Evolutionary conservation across 805 yeast species (phyloP).

Genomic region (Wickerhamomyces bovis): DNA sequence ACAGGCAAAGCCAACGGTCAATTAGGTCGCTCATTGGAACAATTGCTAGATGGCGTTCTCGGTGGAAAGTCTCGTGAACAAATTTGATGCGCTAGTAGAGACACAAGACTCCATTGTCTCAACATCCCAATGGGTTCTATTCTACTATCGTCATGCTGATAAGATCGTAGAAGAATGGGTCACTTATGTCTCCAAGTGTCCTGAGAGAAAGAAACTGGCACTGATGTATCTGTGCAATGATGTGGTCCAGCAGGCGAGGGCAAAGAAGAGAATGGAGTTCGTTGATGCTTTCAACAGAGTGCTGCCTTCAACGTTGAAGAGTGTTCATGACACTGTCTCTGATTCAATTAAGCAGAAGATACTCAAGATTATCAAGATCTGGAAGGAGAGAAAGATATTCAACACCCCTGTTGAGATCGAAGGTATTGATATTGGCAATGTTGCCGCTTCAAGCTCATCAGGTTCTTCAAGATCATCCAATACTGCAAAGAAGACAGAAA

Average conservation of each 20-base stretch:
- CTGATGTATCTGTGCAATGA: conserved; percentile 73
- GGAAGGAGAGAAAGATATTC: conserved; percentile 51
- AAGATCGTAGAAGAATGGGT: conserved; percentile 52
- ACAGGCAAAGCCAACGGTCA: not conserved
- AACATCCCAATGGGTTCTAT: conserved; percentile 69
- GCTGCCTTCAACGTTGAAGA: conserved; percentile 36
- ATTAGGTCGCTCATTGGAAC: not conserved
- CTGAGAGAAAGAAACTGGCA: conserved; percentile 42
- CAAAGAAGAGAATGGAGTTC: conserved; percentile 53
- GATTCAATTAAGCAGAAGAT: conserved; percentile 29
- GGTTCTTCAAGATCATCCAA: not conserved
- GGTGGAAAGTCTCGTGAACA: conserved; percentile 40
- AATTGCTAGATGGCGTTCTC: conserved; percentile 38
- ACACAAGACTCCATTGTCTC: conserved; percentile 69
- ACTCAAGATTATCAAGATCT: conserved; percentile 46
- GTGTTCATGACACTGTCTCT: conserved; percentile 18
- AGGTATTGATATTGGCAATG: conserved; percentile 1
- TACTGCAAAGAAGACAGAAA: not conserved
- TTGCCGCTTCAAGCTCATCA: not conserved
- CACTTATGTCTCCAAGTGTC: conserved; percentile 27
- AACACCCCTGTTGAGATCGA: conserved; percentile 8
- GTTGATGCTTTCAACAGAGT: conserved; percentile 49
- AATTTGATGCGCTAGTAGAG: conserved; percentile 43
- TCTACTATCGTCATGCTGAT: conserved; percentile 54
- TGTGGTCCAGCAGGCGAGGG: conserved; percentile 71